Evolutionary conservation across 805 yeast genomes (phyloP).

Genomic region (Saccharomycopsis oosterbeekiorum): DNA sequence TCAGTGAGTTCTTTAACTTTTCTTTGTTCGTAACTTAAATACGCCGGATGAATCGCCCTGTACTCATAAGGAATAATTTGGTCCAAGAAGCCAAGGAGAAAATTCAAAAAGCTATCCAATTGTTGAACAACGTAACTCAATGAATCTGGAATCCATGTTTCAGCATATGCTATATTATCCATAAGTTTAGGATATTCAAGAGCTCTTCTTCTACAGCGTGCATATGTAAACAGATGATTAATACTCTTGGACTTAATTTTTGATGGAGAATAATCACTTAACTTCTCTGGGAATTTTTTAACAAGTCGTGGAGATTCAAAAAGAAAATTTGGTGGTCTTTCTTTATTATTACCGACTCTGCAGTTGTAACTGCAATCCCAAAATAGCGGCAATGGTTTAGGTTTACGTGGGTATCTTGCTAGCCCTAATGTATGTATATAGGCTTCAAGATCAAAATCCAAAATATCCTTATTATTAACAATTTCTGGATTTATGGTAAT

Average conservation of each 20-base stretch:
- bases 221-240: conserved; percentile 12
- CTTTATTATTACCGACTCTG: background rate
- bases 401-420: background rate
- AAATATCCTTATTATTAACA: background rate
- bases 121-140: background rate
- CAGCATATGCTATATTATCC: background rate
- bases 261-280: conserved; percentile 9
- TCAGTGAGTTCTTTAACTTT: background rate
- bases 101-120: conserved; percentile 2
- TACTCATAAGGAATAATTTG: conserved; percentile 6
- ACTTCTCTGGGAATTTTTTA: background rate
- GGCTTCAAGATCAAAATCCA: background rate
- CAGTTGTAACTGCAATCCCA: background rate
- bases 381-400: background rate
- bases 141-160: conserved; percentile 3
- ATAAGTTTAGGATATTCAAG: background rate
- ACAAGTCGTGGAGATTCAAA: conserved; percentile 10
- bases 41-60: conserved; percentile 11
- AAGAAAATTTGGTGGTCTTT: background rate
- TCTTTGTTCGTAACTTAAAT: conserved; percentile 11
- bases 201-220: background rate
- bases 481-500: background rate
- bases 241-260: conserved; percentile 3
- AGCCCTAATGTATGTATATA: background rate
- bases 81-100: conserved; percentile 6